A percentile compares a stretch with the other conserved stretches of the same genome.
These are phyloP conservation scores for Alnus rubra DNA, from an alignment of 306 rosid genomes.

Conservation along the genomic window DNA sequence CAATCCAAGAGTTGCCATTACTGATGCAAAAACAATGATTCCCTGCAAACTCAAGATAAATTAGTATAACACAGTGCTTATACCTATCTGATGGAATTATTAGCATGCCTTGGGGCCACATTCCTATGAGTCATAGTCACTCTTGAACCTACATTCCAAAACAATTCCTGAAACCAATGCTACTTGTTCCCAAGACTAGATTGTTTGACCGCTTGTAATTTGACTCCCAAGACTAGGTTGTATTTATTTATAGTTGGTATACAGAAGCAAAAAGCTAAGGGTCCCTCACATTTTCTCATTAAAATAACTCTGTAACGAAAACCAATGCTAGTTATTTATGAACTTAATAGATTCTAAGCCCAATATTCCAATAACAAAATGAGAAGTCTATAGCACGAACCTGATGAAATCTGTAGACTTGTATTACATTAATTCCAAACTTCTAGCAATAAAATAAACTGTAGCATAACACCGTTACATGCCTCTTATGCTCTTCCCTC, in stretches of 20 bases:
- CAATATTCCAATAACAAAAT: not conserved
- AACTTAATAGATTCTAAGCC: not conserved
- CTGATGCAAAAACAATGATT: conserved; percentile 85
- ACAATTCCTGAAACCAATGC: not conserved
- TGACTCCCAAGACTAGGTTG: not conserved
- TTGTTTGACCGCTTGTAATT: not conserved
- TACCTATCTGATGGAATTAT: not conserved
- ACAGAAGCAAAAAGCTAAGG: not conserved
- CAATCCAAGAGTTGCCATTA: conserved; percentile 81
- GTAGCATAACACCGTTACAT: not conserved
- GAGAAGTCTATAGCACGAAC: not conserved
- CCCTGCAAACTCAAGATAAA: conserved; percentile 51
- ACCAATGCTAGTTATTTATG: not conserved
- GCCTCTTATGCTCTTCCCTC: not conserved
- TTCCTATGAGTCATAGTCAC: not conserved
- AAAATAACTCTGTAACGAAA: not conserved
- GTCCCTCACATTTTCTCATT: not conserved
- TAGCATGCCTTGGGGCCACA: not conserved
- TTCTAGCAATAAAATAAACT: not conserved
- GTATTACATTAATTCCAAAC: not conserved
- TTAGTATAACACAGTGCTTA: not conserved
- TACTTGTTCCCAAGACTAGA: not conserved
- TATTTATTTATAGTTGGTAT: not conserved
- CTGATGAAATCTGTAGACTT: not conserved
- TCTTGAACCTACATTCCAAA: not conserved